Conservation (phyloP, 2,329 filamentous ascomycete genomes). For the Penicillium concentricum region DNA sequence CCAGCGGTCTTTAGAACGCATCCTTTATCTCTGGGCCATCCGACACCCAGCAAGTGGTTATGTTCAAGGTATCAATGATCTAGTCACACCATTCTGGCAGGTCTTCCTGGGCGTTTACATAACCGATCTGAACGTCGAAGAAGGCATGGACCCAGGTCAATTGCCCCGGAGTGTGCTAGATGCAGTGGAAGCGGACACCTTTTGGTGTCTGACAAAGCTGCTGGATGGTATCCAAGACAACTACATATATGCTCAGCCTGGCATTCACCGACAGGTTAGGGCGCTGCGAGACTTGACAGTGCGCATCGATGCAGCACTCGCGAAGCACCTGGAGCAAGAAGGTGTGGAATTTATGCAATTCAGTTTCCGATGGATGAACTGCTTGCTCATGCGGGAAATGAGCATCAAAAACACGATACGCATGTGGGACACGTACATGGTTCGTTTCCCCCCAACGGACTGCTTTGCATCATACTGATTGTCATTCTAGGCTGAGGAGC, state of each 20-base stretch:
- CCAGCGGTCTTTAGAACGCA: conserved; percentile 87
- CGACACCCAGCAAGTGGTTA: conserved; percentile 96
- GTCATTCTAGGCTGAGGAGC: conserved; percentile 77
- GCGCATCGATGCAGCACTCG: conserved; percentile 78
- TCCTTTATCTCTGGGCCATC: conserved; percentile 96
- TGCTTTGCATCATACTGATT: conserved; percentile 14
- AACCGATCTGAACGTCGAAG: conserved; percentile 87
- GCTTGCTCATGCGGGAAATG: conserved; percentile 94
- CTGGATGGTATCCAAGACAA: conserved; percentile 99
- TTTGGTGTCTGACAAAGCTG: conserved; percentile 97
- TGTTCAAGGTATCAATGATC: conserved; percentile 97
- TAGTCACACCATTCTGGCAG: conserved; percentile 97
- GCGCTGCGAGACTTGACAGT: conserved; percentile 86
- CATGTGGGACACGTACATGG: conserved; percentile 99
- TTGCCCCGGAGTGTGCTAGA: conserved; percentile 86
- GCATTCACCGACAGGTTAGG: conserved; percentile 90
- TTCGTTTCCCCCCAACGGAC: conserved; percentile 43
- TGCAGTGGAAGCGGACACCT: conserved; percentile 94
- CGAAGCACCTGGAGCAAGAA: conserved; percentile 85
- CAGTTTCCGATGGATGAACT: conserved; percentile 99
- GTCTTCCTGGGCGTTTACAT: conserved; percentile 95
- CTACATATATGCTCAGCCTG: conserved; percentile 96
- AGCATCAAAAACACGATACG: conserved; percentile 94
- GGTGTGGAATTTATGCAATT: conserved; percentile 99
- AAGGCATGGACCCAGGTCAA: conserved; percentile 95